Evolutionary conservation across 2,329 filamentous ascomycete genomes (phyloP).

Genomic region (Aquanectria penicillioides): DNA sequence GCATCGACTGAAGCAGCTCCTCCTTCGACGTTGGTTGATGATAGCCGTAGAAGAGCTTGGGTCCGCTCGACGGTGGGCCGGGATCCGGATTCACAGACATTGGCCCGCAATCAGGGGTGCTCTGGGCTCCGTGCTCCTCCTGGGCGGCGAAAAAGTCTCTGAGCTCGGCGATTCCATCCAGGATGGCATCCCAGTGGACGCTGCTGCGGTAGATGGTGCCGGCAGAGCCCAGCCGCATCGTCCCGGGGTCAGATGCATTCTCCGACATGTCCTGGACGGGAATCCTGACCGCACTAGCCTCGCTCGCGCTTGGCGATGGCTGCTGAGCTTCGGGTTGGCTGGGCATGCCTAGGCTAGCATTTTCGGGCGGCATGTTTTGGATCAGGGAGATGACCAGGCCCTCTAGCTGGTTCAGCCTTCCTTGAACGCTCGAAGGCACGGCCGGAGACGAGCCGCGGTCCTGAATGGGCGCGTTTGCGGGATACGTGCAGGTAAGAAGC

Average conservation of each 20-base stretch:
- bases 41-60: background rate
- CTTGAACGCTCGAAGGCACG: background rate
- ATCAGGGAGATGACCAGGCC: constrained; percentile 1
- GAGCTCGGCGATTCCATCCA: background rate
- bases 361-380: background rate
- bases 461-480: background rate
- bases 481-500: background rate
- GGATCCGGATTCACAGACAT: background rate
- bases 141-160: background rate
- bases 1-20: background rate
- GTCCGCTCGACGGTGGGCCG: background rate
- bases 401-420: background rate
- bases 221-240: background rate
- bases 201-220: background rate
- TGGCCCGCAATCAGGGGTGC: background rate
- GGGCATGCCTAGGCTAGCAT: background rate
- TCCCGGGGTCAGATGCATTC: background rate
- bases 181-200: background rate
- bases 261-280: background rate
- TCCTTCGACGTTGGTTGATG: background rate
- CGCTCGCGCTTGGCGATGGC: background rate
- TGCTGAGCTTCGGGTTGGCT: background rate
- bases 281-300: background rate
- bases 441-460: background rate
- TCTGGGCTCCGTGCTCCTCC: background rate